These are phyloP conservation scores for Globisporangium nodosum DNA, from an alignment of 352 stramenopile genomes.

Conservation along the genomic window DNA sequence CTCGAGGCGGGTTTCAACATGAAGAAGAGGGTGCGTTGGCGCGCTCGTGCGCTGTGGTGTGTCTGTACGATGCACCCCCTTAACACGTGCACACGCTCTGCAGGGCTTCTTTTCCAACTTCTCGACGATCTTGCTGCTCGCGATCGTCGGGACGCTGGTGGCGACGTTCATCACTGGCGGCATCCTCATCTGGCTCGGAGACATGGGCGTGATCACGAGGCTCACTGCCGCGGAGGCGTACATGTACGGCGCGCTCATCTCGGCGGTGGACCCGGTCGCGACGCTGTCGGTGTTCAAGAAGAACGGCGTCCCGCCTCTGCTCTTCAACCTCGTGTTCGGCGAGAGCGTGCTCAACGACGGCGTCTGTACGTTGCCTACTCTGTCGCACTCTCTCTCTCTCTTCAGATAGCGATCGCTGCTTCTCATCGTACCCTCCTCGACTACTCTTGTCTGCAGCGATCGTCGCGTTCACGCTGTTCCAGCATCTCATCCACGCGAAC, in stretches of 20 bases:
- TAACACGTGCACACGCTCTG: background rate
- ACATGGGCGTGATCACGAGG: slow-evolving; percentile 68
- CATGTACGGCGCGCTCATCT: slow-evolving; percentile 91
- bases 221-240: slow-evolving; percentile 87
- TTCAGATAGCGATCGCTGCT: background rate
- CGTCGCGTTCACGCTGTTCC: slow-evolving; percentile 79
- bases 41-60: slow-evolving; percentile 4
- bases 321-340: slow-evolving; percentile 96
- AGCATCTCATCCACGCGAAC: slow-evolving; percentile 70
- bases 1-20: slow-evolving; percentile 84
- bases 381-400: slow-evolving; percentile 9
- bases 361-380: slow-evolving; percentile 64
- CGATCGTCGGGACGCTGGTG: slow-evolving; percentile 73
- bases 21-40: slow-evolving; percentile 67
- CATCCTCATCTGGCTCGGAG: slow-evolving; percentile 64
- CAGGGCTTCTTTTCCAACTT: slow-evolving; percentile 88
- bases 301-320: slow-evolving; percentile 69
- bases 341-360: slow-evolving; percentile 95
- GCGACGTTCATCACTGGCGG: slow-evolving; percentile 79
- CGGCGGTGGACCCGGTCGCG: slow-evolving; percentile 91
- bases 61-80: too few species aligned
- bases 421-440: too few species aligned
- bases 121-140: slow-evolving; percentile 79
- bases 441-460: slow-evolving; percentile 37
- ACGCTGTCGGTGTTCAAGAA: slow-evolving; percentile 94